Base-by-base conservation (phyloP, 2,329 filamentous ascomycete genomes). In the Epichloe festucae region DNA sequence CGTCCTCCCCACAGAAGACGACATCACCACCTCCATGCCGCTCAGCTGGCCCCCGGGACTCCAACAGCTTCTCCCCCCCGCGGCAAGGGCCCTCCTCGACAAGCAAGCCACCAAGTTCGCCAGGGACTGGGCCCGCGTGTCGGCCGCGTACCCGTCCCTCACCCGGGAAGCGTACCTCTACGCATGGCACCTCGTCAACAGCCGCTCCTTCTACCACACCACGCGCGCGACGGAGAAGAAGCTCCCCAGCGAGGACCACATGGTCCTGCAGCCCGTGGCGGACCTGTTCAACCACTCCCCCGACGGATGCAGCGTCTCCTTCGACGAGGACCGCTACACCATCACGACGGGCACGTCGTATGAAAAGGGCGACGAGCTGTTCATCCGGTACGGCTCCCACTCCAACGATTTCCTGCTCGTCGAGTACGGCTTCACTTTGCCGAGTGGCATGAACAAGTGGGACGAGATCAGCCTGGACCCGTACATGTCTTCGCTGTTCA, bases 251-350 rank as follows among this genome's bases (percentile, higher is more conserved):
- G 64, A 76, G 57, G 84, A 87, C 58, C 78, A 78, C 59, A 79
- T 87, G 71, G 79, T 79, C 10, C 74, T 88, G 57, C 83, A 82
- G 64, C 85, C 85, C 0, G 82, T 87, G 38, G 80, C 84, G 1
- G 85, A 89, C 63, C 78, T 86, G 51, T 84, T 89, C 71, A 89
- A 79, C 58, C 76, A 78, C 59, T 63, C 5, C 67, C 73, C 73
- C 40, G 57, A 57, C 10, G 73, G 73, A 31, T 83, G 79, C 64
- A 65, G 70, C 14, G 78, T 81, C 0, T 61, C 70, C n/a, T 78
- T 77, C 58, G 69, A 73, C 45, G 55, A 65, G 1, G 63, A 66
- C 1, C 73, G 74, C 5, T 87, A 81, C 66, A 72, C 70, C 23
- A 72, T 87, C 46, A 72, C 67, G 17, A 74, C 79, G 2, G 67